These are phyloP conservation scores for Glomus cerebriforme DNA, from an alignment of 192 early-diverging fungal species.

Conservation along the genomic window DNA sequence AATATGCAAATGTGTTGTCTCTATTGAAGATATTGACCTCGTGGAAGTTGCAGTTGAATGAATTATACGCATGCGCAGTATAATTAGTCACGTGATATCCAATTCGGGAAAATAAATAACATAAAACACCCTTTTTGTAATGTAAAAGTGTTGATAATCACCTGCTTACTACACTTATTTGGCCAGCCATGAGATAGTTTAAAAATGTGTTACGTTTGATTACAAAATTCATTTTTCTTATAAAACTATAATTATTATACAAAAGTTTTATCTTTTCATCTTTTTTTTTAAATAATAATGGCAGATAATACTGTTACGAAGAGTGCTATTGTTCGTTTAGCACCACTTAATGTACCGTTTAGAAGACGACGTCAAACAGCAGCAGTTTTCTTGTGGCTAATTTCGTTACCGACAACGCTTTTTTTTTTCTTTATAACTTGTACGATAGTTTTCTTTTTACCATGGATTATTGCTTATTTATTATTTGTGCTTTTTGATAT, in stretches of 20 bases:
- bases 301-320: not conserved
- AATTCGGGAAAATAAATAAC: too few species aligned
- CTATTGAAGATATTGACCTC: not conserved
- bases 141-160: not conserved
- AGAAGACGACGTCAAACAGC: slow-evolving; percentile 69
- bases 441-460: slow-evolving; percentile 54
- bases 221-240: too few species aligned
- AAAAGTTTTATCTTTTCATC: too few species aligned
- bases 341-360: slow-evolving; percentile 66
- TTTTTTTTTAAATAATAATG: not conserved
- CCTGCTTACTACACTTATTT: not conserved
- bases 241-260: too few species aligned
- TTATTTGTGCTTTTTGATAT: slow-evolving; percentile 74
- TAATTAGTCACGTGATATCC: too few species aligned
- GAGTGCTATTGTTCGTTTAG: slow-evolving; percentile 29
- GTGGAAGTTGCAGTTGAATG: not conserved
- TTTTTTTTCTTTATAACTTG: slow-evolving; percentile 66
- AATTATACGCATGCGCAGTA: too few species aligned
- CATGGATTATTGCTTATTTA: slow-evolving; percentile 70
- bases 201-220: not conserved
- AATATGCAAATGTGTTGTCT: too few species aligned
- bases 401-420: slow-evolving; percentile 54
- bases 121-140: not conserved
- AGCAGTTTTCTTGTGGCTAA: slow-evolving; percentile 63
- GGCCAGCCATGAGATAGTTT: not conserved